Conservation (phyloP, 2,329 filamentous ascomycete species). For the Neurospora sp. region DNA sequence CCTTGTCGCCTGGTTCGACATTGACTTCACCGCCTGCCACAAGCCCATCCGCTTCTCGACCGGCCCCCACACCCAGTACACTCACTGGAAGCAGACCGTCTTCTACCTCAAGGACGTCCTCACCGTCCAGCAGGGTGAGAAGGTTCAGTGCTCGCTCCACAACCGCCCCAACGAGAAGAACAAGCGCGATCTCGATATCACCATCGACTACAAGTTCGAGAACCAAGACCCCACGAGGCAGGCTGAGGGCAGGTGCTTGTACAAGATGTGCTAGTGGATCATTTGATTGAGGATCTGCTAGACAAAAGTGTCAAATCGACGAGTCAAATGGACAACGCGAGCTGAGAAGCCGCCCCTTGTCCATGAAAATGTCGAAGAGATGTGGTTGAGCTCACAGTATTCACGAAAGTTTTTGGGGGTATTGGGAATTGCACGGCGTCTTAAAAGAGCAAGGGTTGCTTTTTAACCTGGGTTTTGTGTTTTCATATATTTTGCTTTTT, state of each 20-base stretch:
- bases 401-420: neutral
- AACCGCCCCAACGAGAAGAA: slow-evolving; percentile 93
- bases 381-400: neutral
- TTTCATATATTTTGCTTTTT: neutral
- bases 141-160: slow-evolving; percentile 60
- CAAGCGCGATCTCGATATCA: slow-evolving; percentile 87
- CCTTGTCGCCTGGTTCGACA: slow-evolving; percentile 97
- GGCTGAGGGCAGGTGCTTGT: slow-evolving; percentile 61
- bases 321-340: neutral
- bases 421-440: neutral
- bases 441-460: neutral
- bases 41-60: slow-evolving; percentile 96
- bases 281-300: neutral
- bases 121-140: slow-evolving; percentile 81
- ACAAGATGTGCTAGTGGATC: slow-evolving; percentile 59
- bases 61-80: slow-evolving; percentile 96
- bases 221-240: slow-evolving; percentile 62
- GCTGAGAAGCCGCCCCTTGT: neutral
- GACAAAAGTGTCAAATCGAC: neutral
- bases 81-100: slow-evolving; percentile 99
- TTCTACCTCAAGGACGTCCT: slow-evolving; percentile 94
- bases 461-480: neutral
- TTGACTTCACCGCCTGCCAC: slow-evolving; percentile 96
- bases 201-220: slow-evolving; percentile 70
- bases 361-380: neutral